Evolutionary conservation across 2,329 filamentous ascomycete genomes (phyloP), one percentile per base, ranked within the genome.

Genomic region (Chaetomium olivaceum): DNA sequence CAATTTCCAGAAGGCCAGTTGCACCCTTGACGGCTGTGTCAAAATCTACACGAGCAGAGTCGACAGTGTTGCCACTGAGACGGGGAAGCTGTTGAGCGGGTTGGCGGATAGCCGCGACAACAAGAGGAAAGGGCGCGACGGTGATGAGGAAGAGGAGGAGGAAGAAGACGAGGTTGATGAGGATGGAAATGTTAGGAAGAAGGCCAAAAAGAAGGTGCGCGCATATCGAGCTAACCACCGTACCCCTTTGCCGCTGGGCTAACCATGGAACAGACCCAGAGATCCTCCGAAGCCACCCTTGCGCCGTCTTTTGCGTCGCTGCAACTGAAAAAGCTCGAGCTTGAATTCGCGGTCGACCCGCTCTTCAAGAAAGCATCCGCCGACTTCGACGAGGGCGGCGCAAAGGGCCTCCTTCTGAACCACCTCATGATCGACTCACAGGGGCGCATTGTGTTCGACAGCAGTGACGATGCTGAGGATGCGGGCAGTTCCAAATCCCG

Each of bases 1-100:
- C 78, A 99, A 99, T 77, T 99, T 99, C 73, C 95, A 99, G 76
- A 97, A 97, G 77, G 95, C 95, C 66, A 97, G 93, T 80, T 98
- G 93, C 80, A 99, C 95, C 0, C 83, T 99, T 21, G 95, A 99
- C 76, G 95, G 95, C 23, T 99, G 95, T 76, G 95, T 99, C 75
- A 99, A 99, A 81, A 98, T 99, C 74, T 99, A 99, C 78, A 99
- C 95, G 2, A 97, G 93, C 81, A 86, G 95, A 83, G 93, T 99
- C 58, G 95, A 99, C 80, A 98, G 94, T 76, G 95, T 99, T 58
- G 95, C 95, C 52, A 98, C 93, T 1, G 95, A 99, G 79, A 99
- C 95, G 0, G 94, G 94, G 60, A 97, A 97, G 78, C 83, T 99
- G 67, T 80, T 99, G 48, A 98, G 93, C 78, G 95, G 95, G 65